Conservation (phyloP, 2,329 filamentous ascomycete genomes). For the Aspergillus ochraceus region DNA sequence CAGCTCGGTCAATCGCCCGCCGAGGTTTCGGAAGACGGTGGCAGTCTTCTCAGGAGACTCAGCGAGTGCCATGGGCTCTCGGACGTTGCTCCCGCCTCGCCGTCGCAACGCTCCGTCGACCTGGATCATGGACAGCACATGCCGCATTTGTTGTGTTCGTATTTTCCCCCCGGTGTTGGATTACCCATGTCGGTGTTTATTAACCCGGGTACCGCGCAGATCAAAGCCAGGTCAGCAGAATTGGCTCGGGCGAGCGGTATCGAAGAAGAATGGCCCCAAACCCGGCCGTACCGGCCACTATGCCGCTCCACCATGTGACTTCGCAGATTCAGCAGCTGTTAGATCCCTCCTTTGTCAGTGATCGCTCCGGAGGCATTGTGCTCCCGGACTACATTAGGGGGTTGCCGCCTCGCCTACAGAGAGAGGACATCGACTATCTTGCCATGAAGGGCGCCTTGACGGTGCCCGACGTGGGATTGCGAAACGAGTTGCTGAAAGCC, state of each 20-base stretch:
- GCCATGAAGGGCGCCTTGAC: conserved; percentile 80
- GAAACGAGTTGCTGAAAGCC: conserved; percentile 76
- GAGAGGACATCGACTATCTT: conserved; percentile 81
- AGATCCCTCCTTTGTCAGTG: conserved; percentile 50
- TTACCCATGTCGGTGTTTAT: neutral
- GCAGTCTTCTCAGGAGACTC: conserved; percentile 27
- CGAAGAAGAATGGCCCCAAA: conserved; percentile 47
- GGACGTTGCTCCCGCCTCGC: conserved; percentile 37
- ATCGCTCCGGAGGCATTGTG: conserved; percentile 46
- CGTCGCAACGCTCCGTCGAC: conserved; percentile 49
- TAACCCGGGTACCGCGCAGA: conserved; percentile 22
- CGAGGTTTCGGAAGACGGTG: conserved; percentile 37
- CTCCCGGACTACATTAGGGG: conserved; percentile 74
- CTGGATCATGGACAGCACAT: conserved; percentile 58
- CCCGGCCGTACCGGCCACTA: conserved; percentile 39
- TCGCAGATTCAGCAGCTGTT: conserved; percentile 38
- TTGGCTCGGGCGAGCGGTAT: conserved; percentile 48
- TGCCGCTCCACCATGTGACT: conserved; percentile 38
- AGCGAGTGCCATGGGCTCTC: conserved; percentile 30
- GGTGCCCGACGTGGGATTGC: conserved; percentile 68
- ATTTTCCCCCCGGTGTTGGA: neutral
- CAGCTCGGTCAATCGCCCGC: conserved; percentile 32
- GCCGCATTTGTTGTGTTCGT: conserved; percentile 65
- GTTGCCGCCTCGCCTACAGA: conserved; percentile 71
- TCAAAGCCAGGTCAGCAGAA: conserved; percentile 43